Evolutionary conservation across 495 filamentous ascomycete species (phyloP), one percentile per base, ranked within the genome.

Genomic region (Evernia prunastri): DNA sequence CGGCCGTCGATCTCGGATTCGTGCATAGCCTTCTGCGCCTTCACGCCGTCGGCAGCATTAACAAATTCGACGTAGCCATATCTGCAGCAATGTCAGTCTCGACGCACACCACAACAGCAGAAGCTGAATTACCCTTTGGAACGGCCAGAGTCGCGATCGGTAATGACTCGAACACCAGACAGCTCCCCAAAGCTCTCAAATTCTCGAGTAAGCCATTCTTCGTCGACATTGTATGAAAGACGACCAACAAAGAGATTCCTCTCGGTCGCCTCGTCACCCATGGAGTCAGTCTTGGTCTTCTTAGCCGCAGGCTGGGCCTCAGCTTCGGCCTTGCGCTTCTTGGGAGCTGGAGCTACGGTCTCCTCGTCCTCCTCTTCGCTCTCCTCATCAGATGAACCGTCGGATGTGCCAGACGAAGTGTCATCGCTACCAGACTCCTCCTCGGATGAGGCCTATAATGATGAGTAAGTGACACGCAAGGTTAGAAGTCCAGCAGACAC

Each of bases 51-150:
- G 54, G 83, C 84, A 67, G 82, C 77, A 63, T 78, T 84, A 70
- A 80, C 78, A 78, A 91, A 98, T 79, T 98, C 94, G 67, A 97
- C 91, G 73, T 97, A 98, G 68, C 95, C 94, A 77, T 95, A 98
- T 67, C 84, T 87, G 64, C 33, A n/a, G 36, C 27, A 33, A 59
- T 25, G 64, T 80, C 61, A 81, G 73, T 23, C 39, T 68, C 23
- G 13, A 40, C 11, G n/a, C 27, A 53, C n/a, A n/a, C 58, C 17
- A 35, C 40, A 11, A 18, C 25, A 57, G 23, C 27, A 43, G 18
- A 35, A 53, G 27, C n/a, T 49, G 40, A 27, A 59, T 29, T 76
- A 86, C 84, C 94, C 94, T 75, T 90, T 92, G 71, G 93, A 96
- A 69, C 90, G 89, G 64, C 89, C 89, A 71, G 81, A 83, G 33